phyloP scores from a whole-genome alignment of 2,329 filamentous ascomycete species.

The Parastagonospora avenae region DNA sequence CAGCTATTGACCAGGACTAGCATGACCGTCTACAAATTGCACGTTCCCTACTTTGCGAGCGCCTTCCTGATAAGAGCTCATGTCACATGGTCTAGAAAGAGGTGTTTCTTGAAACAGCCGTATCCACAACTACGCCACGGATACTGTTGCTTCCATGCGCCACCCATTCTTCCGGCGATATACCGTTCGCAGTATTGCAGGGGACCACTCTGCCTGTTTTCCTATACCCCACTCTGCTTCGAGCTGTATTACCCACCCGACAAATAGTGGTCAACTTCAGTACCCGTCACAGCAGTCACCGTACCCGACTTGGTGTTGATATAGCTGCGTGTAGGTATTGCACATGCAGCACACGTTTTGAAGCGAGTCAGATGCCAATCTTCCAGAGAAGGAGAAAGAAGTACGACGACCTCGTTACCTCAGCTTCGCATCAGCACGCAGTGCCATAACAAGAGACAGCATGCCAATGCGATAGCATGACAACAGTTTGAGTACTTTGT shows the following conservation, averaged over 20 bases:
- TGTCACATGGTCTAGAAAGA: background rate
- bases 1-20: constrained; percentile 1
- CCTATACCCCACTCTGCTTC: background rate
- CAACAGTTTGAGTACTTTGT: too few species aligned
- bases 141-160: background rate
- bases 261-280: background rate
- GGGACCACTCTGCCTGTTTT: background rate
- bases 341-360: background rate
- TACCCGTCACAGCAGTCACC: background rate
- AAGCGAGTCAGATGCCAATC: too few species aligned
- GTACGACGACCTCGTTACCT: too few species aligned
- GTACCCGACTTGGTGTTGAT: too few species aligned
- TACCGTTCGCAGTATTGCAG: background rate
- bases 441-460: too few species aligned
- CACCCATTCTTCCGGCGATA: background rate
- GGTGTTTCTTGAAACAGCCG: constrained; percentile 2
- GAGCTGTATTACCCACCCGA: background rate
- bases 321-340: too few species aligned
- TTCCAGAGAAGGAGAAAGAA: too few species aligned
- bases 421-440: too few species aligned
- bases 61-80: background rate
- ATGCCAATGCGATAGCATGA: too few species aligned
- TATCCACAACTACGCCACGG: constrained; percentile 1
- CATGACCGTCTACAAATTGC: background rate
- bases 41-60: background rate